Base-by-base conservation (phyloP, 2,329 filamentous ascomycete genomes). In the Colletotrichum lentis region DNA sequence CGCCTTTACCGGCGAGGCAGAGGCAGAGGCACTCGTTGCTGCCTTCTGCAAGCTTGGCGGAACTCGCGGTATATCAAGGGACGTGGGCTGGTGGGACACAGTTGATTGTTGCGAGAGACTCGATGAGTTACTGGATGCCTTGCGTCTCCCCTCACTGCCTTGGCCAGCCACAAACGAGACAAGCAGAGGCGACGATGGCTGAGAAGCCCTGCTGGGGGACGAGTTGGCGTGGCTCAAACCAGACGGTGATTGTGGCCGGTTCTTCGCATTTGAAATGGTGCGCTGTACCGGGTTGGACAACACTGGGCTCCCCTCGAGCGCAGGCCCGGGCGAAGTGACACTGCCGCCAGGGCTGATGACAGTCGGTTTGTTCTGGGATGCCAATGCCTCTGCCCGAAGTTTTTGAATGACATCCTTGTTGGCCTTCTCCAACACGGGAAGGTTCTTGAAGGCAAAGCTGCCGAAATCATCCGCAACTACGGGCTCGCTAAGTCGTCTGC, bases 341-440 rank as follows among this genome's bases (percentile, higher is more conserved):
- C 77, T 71, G 10, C 79, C 79, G 58, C 81, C 80, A 1, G 84
- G 82, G 66, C 82, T 86, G 39, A 79, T 74, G 4, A 78, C 76
- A 5, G 81, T 77, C 41, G 81, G 79, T 74, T 90, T 89, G 74
- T 78, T 86, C 72, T 90, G 87, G 2, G 83, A 80, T 3, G 88
- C 94, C 81, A 97, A 85, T 3, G 96, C 94, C 78, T 98, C 94
- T 24, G 94, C 93, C 12, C 94, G 90, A 65, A 99, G 84, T 77
- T 98, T 98, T 74, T 98, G 94, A 39, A 99, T 97, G 37, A 98
- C 94, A 74, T 99, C 96, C 77, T 99, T 99, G 80, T 99, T 99
- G 62, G 96, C 96, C 78, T 97, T 98, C 74, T 98, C 96, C 20
- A 99, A 84, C 22, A 98, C 95, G 0, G 95, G 94, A 56, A 99